Percentiles rank a stretch among this genome's conserved stretches.
Conservation (phyloP, 179 eudicot species). For the Spergularia azorica region DNA sequence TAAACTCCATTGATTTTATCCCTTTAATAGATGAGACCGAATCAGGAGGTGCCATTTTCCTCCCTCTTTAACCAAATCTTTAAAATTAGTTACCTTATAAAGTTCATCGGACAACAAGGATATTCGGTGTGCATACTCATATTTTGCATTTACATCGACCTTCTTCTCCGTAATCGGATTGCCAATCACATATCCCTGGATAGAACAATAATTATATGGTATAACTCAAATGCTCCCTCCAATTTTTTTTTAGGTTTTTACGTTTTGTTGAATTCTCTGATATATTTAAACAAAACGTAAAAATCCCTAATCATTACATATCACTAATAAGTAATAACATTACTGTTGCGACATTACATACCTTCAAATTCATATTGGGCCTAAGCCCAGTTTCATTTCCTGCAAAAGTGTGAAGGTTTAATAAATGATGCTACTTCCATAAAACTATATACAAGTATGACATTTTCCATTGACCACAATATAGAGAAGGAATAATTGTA, state of each 20-base stretch:
- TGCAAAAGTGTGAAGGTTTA: constrained; percentile 3
- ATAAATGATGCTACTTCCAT: neutral
- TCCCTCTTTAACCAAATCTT: too few species aligned
- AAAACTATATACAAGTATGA: neutral
- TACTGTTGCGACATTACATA: neutral
- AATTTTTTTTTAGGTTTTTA: too few species aligned
- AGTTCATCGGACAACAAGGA: constrained; percentile 15
- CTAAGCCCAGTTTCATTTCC: constrained; percentile 1
- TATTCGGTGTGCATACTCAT: neutral
- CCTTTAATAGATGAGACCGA: too few species aligned
- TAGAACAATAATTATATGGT: neutral
- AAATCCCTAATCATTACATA: too few species aligned
- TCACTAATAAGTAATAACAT: too few species aligned
- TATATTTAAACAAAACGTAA: neutral
- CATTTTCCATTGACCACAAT: too few species aligned
- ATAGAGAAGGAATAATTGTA: too few species aligned
- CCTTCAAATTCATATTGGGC: constrained; percentile 18
- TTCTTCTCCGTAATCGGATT: neutral
- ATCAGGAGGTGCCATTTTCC: too few species aligned
- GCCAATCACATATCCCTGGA: constrained; percentile 14
- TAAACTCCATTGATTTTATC: too few species aligned
- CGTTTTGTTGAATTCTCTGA: neutral
- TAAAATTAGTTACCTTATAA: constrained; percentile 8
- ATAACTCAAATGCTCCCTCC: neutral
- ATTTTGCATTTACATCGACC: neutral